Conservation (phyloP, 345 rosid species). For the Mallotus nudiflorus region DNA sequence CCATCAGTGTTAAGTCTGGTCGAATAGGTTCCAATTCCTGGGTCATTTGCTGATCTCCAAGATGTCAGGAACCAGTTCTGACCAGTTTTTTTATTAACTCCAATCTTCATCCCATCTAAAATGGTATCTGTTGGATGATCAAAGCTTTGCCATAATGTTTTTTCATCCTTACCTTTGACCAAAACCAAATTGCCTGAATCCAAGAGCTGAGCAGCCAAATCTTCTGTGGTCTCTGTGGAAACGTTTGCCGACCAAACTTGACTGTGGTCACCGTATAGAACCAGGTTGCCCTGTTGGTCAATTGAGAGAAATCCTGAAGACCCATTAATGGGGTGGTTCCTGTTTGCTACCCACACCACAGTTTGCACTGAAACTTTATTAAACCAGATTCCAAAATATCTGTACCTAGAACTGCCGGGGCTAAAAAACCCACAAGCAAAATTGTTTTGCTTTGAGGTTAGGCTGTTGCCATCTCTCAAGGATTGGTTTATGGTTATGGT, state of each 20-base stretch:
- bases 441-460: neutral
- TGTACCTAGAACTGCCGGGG: constrained; percentile 5
- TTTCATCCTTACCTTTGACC: neutral
- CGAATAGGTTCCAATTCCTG: constrained; percentile 14
- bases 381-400: constrained; percentile 34
- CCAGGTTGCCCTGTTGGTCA: constrained; percentile 20
- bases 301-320: constrained; percentile 19
- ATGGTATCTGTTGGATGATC: constrained; percentile 31
- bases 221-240: neutral
- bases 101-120: constrained; percentile 20
- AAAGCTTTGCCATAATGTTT: constrained; percentile 36
- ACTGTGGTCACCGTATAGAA: neutral
- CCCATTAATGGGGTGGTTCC: constrained; percentile 19
- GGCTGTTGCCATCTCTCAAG: constrained; percentile 13
- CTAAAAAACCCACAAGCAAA: constrained; percentile 34
- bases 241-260: constrained; percentile 27
- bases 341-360: constrained; percentile 34
- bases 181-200: constrained; percentile 23
- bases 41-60: constrained; percentile 32
- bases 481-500: constrained; percentile 12
- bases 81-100: constrained; percentile 23
- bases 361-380: constrained; percentile 12
- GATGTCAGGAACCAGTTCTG: constrained; percentile 16
- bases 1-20: neutral
- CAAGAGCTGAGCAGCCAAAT: constrained; percentile 11